These are phyloP conservation scores for Peniophora sp. DNA, from an alignment of 1,284 basidiomycete genomes.

Conservation along the genomic window DNA sequence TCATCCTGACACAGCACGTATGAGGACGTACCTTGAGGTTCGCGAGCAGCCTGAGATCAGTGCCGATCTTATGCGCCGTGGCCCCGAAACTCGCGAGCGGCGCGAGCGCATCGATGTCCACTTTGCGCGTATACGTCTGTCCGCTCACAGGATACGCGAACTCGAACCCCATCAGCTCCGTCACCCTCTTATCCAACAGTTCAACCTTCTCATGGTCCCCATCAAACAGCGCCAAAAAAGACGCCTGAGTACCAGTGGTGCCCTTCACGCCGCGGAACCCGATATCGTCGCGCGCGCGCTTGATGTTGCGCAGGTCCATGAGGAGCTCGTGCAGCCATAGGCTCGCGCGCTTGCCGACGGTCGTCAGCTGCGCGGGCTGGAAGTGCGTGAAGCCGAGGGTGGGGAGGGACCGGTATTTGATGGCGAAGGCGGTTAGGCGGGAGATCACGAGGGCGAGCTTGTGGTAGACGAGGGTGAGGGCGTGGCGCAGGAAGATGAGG, in stretches of 20 bases:
- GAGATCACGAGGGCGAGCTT: conserved; percentile 89
- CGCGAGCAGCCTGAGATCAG: conserved; percentile 87
- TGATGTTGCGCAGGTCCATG: conserved; percentile 94
- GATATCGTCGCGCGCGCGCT: conserved; percentile 85
- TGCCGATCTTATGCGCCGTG: conserved; percentile 97
- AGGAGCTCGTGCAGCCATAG: conserved; percentile 98
- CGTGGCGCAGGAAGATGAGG: conserved; percentile 91
- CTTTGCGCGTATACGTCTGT: conserved; percentile 97
- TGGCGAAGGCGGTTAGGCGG: conserved; percentile 76
- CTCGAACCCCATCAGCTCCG: conserved; percentile 84
- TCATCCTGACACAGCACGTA: too few relatives aligned
- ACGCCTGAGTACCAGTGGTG: conserved; percentile 97
- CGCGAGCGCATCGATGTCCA: conserved; percentile 90
- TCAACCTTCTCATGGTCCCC: conserved; percentile 95
- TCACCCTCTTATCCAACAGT: conserved; percentile 83
- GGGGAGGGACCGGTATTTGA: conserved; percentile 70
- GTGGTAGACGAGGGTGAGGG: conserved; percentile 77
- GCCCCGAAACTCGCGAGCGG: conserved; percentile 89
- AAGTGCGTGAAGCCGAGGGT: conserved; percentile 98
- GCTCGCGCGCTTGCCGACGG: conserved; percentile 98
- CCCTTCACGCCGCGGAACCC: conserved; percentile 99
- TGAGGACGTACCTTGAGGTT: conserved; percentile 70
- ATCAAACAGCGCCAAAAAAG: conserved; percentile 91
- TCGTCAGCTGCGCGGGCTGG: conserved; percentile 97
- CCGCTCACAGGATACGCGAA: conserved; percentile 97